phyloP scores from a whole-genome alignment of 73 alveolate species.

The Breviolum minutum region DNA sequence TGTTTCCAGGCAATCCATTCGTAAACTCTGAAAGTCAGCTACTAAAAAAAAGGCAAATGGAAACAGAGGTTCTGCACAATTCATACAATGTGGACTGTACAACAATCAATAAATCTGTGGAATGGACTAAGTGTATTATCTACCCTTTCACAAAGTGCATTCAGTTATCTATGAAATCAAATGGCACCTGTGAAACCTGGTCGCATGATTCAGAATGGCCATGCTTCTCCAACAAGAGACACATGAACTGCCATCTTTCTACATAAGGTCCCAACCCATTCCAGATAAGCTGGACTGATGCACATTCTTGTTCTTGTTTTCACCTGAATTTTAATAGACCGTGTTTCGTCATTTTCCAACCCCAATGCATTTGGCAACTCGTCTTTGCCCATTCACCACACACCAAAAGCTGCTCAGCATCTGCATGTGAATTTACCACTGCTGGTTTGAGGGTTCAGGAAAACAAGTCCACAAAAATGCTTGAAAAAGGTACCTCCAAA shows the following conservation, averaged over 20 bases:
- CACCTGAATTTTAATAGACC: background rate
- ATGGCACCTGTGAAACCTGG: background rate
- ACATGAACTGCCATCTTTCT: background rate
- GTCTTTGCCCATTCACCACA: too few relatives aligned
- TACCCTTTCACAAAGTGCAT: background rate
- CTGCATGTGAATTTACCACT: too few relatives aligned
- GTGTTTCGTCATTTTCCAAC: background rate
- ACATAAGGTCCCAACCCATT: conserved; percentile 37
- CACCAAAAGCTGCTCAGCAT: too few relatives aligned
- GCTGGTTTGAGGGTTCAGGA: too few relatives aligned
- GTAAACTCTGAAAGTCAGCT: too few relatives aligned
- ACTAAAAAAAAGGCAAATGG: background rate
- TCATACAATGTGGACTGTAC: too few relatives aligned
- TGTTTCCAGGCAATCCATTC: too few relatives aligned
- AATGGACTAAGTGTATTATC: background rate
- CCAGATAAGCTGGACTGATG: conserved; percentile 79
- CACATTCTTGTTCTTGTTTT: conserved; percentile 60
- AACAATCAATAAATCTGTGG: too few relatives aligned
- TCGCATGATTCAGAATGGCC: background rate
- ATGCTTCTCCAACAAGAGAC: background rate
- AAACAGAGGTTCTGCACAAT: background rate
- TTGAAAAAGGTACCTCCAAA: too few relatives aligned
- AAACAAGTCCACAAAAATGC: too few relatives aligned
- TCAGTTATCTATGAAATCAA: background rate
- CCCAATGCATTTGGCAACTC: too few relatives aligned